These are phyloP conservation scores for Saturnispora besseyi DNA, from an alignment of 805 yeast species.

Conservation along the genomic window DNA sequence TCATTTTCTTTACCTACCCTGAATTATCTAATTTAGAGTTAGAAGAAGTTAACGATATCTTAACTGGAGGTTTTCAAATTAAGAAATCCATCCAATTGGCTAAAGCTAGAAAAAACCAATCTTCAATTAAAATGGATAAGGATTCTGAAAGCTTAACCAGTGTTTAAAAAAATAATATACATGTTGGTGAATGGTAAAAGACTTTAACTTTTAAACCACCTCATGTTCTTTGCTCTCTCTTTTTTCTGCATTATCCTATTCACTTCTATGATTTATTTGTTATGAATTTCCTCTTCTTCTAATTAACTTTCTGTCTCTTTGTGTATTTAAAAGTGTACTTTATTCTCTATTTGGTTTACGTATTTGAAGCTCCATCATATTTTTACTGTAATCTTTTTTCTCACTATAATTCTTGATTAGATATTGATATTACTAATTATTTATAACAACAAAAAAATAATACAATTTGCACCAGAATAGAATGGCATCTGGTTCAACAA, in stretches of 20 bases:
- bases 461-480: not conserved
- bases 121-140: not conserved
- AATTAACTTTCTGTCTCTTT: not conserved
- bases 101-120: conserved; percentile 28
- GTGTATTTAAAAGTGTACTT: too few relatives aligned
- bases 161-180: not conserved
- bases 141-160: conserved; percentile 7
- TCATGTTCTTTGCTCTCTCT: not conserved
- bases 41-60: conserved; percentile 80
- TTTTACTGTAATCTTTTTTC: too few relatives aligned
- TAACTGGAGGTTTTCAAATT: conserved; percentile 81
- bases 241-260: not conserved
- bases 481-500: not conserved
- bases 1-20: conserved; percentile 80
- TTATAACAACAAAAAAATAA: not conserved
- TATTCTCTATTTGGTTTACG: too few relatives aligned
- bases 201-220: not conserved
- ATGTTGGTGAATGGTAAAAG: not conserved
- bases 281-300: not conserved
- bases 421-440: not conserved
- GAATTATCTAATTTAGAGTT: conserved; percentile 84
- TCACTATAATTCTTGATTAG: too few relatives aligned
- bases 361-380: too few relatives aligned
- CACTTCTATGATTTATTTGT: not conserved
- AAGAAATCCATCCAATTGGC: conserved; percentile 52